These are phyloP conservation scores for Hortiboletus campestris DNA, from an alignment of 768 basidiomycete genomes.

Conservation along the genomic window DNA sequence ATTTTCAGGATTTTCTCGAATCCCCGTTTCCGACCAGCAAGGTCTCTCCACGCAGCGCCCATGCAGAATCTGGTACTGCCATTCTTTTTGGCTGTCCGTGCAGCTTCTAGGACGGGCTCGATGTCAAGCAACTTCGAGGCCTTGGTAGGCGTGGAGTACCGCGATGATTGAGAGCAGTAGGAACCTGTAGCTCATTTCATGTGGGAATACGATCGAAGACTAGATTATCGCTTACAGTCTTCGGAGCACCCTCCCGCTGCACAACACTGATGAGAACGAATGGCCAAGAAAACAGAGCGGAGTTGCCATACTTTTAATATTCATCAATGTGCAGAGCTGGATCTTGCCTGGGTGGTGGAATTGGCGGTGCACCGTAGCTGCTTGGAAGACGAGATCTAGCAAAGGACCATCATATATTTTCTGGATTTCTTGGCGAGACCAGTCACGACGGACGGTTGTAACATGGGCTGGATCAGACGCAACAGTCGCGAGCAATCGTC, in stretches of 20 bases:
- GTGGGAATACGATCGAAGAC: not conserved
- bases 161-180: conserved; percentile 97
- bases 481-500: conserved; percentile 62
- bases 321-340: conserved; percentile 96
- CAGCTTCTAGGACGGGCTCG: conserved; percentile 90
- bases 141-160: conserved; percentile 84
- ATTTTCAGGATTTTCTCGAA: conserved; percentile 92
- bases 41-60: conserved; percentile 98
- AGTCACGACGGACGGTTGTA: conserved; percentile 51
- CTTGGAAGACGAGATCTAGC: conserved; percentile 84
- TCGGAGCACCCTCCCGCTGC: conserved; percentile 93
- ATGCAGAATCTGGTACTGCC: conserved; percentile 98
- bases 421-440: conserved; percentile 81
- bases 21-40: conserved; percentile 87
- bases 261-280: conserved; percentile 6
- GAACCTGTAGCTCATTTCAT: conserved; percentile 54
- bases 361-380: conserved; percentile 80
- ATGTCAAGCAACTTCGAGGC: conserved; percentile 85
- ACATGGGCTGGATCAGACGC: conserved; percentile 15
- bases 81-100: conserved; percentile 91
- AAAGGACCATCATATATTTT: conserved; percentile 82
- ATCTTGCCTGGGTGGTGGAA: conserved; percentile 88
- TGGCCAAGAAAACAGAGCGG: conserved; percentile 24
- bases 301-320: conserved; percentile 85
- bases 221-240: conserved; percentile 66